A percentile compares a stretch with the other conserved stretches of the same genome.
Conservation (phyloP, 1,284 basidiomycete species). For the Austropuccinia psidii region DNA sequence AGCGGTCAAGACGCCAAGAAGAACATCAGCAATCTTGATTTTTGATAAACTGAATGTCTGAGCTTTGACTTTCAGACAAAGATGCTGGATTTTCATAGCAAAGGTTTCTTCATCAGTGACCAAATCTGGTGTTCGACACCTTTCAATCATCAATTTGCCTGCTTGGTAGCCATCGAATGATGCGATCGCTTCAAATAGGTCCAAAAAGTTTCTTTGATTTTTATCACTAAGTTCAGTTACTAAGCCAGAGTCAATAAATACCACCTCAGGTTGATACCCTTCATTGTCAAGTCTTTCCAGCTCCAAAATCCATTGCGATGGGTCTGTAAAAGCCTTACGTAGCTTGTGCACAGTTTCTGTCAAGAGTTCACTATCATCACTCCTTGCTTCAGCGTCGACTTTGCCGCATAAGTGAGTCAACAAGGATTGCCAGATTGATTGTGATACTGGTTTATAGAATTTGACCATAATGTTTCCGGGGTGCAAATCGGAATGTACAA, state of each 20-base stretch:
- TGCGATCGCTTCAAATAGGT: constrained; percentile 89
- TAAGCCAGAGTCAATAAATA: constrained; percentile 93
- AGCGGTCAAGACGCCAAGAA: constrained; percentile 76
- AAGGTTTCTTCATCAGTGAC: constrained; percentile 89
- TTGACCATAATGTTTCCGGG: constrained; percentile 98
- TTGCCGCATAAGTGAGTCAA: constrained; percentile 31
- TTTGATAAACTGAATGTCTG: constrained; percentile 93
- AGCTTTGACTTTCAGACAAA: constrained; percentile 84
- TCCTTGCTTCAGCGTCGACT: not conserved
- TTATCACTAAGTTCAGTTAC: constrained; percentile 72
- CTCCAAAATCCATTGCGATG: constrained; percentile 63
- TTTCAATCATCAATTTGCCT: constrained; percentile 91
- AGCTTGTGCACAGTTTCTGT: constrained; percentile 15
- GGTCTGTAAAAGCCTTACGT: constrained; percentile 46
- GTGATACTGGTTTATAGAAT: constrained; percentile 71
- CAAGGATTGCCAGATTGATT: constrained; percentile 43
- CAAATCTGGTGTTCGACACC: constrained; percentile 83
- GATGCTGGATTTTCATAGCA: constrained; percentile 91
- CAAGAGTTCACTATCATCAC: constrained; percentile 3
- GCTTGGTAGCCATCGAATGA: constrained; percentile 93
- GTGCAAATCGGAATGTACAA: constrained; percentile 89
- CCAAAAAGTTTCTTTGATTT: constrained; percentile 87
- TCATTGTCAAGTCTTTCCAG: constrained; percentile 59
- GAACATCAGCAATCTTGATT: constrained; percentile 89
- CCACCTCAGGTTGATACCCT: constrained; percentile 86